Evolutionary conservation across 805 yeast species (phyloP), one percentile per base, ranked within the genome.

Genomic region (Candida stauntonica): DNA sequence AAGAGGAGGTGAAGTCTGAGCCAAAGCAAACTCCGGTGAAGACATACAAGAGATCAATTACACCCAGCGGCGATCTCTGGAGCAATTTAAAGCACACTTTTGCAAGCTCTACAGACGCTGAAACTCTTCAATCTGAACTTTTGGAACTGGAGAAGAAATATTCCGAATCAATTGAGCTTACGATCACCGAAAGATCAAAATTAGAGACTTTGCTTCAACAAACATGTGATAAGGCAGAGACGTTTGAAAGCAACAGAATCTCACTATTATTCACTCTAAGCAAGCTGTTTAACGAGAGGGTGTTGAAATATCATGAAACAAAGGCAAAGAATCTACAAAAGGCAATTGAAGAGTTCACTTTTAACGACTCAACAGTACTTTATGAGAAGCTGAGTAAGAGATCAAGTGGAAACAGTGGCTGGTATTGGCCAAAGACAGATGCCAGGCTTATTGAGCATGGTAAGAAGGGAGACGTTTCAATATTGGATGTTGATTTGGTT

Each of bases 371-470:
- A 3, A 38, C 41, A 5, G 7, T 46, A 1, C 21, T 42, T 7
- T 31, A 24, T 12, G 51, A 52, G 30, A 19, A 46, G 7, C 6
- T 50, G 23, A 21, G 35, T n/a, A 21, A 32, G 3, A 23, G 39
- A 5, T 9, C 35, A 4, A 24, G 7, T 12, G 15, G 16, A 2
- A 9, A 17, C 0, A 24, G 46, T 14, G 58, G 57, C 13, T 55
- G 55, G 55, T 55, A 45, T 36, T 53, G 58, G 58, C 58, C 58
- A 3, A 44, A 44, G 32, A 33, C 47, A 2, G 52, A 45, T 5
- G 31, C 41, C 4, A 39, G 29, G 14, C 44, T 35, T 17, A 36
- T 42, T 5, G 46, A 41, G 11, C 45, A 44, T 31, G 12, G 29
- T 12, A 32, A 26, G 3, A 26, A 37, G 3, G 4, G 24, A 1